Evolutionary conservation across 352 stramenopile species (phyloP), one percentile per base, ranked within the genome.

Genomic region (Pythium vanterpoolii): DNA sequence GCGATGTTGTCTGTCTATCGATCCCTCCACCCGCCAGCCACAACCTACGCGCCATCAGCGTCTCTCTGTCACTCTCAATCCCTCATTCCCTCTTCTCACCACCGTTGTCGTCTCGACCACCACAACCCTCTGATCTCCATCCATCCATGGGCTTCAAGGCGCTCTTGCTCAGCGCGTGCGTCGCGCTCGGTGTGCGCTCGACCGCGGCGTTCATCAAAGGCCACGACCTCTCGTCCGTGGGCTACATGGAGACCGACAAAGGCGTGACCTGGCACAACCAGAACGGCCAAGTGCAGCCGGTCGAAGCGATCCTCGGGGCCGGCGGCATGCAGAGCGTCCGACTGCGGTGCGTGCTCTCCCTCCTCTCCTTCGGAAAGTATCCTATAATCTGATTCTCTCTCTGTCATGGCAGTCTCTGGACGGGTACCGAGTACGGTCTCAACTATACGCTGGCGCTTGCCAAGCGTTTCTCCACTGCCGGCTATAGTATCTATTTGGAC

Each of bases 171-270:
- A 34, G 30, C 21, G 33, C 48, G 33, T 45, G 48, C 48, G 33
- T 45, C 48, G 48, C 48, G 48, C 48, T 56, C 48, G 48, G 21
- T 5, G n/a, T 42, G 33, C 48, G 36, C 21, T 2, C 48, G 10
- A 23, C 11, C 19, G 33, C 34, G 48, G 48, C 21, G 30, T 42
- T 56, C 10, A 16, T 46, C 48, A 56, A 39, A 18, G 48, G 48
- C 48, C 48, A 56, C 48, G 48, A 56, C 14, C 48, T 56, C 31
- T 56, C 48, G 48, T 56, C 48, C 48, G 48, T 45, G 48, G 48
- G 48, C 48, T 56, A 56, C 48, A 56, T 45, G 48, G 48, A 56
- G 48, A 56, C 21, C 5, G 48, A 56, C 48, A 56, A 56, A 33
- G 48, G 48, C 33, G 48, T 56, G 31, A 56, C 48, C 21, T 56